Percentiles rank a stretch among this genome's conserved stretches.
These are phyloP conservation scores for Penicillium cataractarum DNA, from an alignment of 495 filamentous ascomycete species.

Conservation along the genomic window DNA sequence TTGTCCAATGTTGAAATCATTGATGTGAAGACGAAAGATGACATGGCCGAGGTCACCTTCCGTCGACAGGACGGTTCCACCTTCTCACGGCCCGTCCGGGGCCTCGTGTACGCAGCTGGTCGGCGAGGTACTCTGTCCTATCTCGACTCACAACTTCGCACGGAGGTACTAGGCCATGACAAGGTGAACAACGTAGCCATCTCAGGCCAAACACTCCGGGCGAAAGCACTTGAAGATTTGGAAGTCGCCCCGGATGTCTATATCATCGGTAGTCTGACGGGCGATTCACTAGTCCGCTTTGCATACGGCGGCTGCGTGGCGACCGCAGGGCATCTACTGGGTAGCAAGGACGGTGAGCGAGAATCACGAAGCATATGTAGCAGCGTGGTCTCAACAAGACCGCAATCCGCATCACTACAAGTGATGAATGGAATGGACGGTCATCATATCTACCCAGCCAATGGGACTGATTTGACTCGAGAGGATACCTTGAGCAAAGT, in stretches of 20 bases:
- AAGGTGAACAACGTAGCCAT: slow-evolving; percentile 40
- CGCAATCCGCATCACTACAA: slow-evolving; percentile 29
- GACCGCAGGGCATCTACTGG: slow-evolving; percentile 58
- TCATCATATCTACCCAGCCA: slow-evolving; percentile 36
- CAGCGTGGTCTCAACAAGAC: slow-evolving; percentile 20
- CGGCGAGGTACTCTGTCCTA: slow-evolving; percentile 62
- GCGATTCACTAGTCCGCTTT: slow-evolving; percentile 67
- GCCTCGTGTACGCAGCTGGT: slow-evolving; percentile 64
- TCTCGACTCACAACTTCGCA: slow-evolving; percentile 51
- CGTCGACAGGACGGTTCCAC: slow-evolving; percentile 48
- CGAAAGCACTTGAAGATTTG: slow-evolving; percentile 54
- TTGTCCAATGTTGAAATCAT: slow-evolving; percentile 59
- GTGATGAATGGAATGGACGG: slow-evolving; percentile 51
- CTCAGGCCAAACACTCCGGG: slow-evolving; percentile 59
- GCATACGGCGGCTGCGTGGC: slow-evolving; percentile 65
- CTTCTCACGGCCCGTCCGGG: slow-evolving; percentile 49
- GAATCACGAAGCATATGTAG: slow-evolving; percentile 23
- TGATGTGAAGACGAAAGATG: slow-evolving; percentile 39
- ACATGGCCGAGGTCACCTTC: slow-evolving; percentile 49
- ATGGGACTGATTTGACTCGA: slow-evolving; percentile 16
- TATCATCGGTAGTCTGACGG: slow-evolving; percentile 65
- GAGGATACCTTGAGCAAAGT: slow-evolving; percentile 32
- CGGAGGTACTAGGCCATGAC: slow-evolving; percentile 49
- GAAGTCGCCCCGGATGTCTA: slow-evolving; percentile 61
- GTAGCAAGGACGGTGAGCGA: slow-evolving; percentile 20